phyloP scores from a whole-genome alignment of 2,329 filamentous ascomycete genomes.

The Aspergillus sp. region DNA sequence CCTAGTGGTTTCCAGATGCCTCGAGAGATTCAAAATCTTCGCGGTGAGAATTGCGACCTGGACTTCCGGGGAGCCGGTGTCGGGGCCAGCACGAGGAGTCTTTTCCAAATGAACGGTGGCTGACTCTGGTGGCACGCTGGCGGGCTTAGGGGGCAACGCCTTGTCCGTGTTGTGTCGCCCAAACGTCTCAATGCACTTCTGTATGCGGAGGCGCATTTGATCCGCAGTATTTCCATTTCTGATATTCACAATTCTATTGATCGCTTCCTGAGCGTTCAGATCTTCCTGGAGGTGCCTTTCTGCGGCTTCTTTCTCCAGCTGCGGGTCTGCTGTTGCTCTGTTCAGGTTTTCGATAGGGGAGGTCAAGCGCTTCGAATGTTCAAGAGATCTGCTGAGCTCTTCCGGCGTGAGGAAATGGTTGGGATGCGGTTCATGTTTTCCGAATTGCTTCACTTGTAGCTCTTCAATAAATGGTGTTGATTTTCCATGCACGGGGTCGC shows the following conservation, averaged over 20 bases:
- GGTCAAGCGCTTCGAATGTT: slow-evolving; percentile 66
- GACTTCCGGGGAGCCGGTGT: slow-evolving; percentile 96
- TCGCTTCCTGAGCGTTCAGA: slow-evolving; percentile 68
- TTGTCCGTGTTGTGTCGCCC: slow-evolving; percentile 86
- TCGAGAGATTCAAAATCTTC: slow-evolving; percentile 81
- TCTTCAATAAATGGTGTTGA: slow-evolving; percentile 72
- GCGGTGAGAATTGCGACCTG: slow-evolving; percentile 93
- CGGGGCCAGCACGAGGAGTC: slow-evolving; percentile 73
- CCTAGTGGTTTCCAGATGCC: slow-evolving; percentile 68
- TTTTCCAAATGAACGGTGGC: slow-evolving; percentile 39
- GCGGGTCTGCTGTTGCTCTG: slow-evolving; percentile 36
- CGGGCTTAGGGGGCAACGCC: slow-evolving; percentile 61
- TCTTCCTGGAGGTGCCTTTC: slow-evolving; percentile 58
- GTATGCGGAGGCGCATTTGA: slow-evolving; percentile 75
- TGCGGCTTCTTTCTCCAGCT: slow-evolving; percentile 36
- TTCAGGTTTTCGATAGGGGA: slow-evolving; percentile 34
- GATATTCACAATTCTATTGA: slow-evolving; percentile 76
- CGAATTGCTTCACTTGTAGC: slow-evolving; percentile 24
- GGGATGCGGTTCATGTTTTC: slow-evolving; percentile 46
- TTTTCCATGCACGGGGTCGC: slow-evolving; percentile 76
- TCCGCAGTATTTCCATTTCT: slow-evolving; percentile 77
- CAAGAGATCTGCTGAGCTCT: slow-evolving; percentile 66
- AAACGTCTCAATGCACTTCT: slow-evolving; percentile 81
- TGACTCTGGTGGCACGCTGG: slow-evolving; percentile 45
- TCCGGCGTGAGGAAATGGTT: slow-evolving; percentile 73